Percentiles rank a stretch among this genome's conserved stretches.
These are phyloP conservation scores for Kodamaea fungicola DNA, from an alignment of 1,139 yeast genomes.

Conservation along the genomic window DNA sequence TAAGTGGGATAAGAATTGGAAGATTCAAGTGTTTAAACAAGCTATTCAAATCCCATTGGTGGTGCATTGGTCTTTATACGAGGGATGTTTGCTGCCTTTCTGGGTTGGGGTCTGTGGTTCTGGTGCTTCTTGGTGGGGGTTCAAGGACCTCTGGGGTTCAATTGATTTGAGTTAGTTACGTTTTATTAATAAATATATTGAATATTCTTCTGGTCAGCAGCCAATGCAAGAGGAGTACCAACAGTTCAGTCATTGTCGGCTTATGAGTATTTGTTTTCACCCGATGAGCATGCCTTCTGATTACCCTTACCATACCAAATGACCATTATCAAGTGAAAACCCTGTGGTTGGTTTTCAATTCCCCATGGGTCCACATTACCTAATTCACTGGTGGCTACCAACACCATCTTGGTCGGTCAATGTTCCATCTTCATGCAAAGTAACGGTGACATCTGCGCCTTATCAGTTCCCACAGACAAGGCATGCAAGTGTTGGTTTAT, in stretches of 20 bases:
- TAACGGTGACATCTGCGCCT: slow-evolving; percentile 22
- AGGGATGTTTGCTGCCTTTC: slow-evolving; percentile 51
- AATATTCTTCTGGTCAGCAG: slow-evolving; percentile 6
- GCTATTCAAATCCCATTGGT: slow-evolving; percentile 53
- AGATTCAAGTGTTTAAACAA: slow-evolving; percentile 34
- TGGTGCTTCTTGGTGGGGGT: slow-evolving; percentile 48
- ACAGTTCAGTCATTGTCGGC: slow-evolving; percentile 25
- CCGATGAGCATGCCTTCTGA: slow-evolving; percentile 29
- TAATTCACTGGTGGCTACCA: slow-evolving; percentile 26
- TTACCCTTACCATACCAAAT: slow-evolving; percentile 21
- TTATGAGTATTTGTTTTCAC: slow-evolving; percentile 21
- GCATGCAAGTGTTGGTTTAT: slow-evolving; percentile 28
- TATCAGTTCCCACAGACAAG: slow-evolving; percentile 29
- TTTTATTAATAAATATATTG: no score
- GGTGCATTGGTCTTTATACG: slow-evolving; percentile 54
- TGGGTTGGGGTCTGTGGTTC: slow-evolving; percentile 50
- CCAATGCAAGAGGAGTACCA: slow-evolving; percentile 25
- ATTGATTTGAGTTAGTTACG: slow-evolving; percentile 23
- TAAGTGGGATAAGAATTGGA: slow-evolving; percentile 38
- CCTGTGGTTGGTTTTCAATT: slow-evolving; percentile 21
- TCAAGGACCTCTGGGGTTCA: slow-evolving; percentile 37
- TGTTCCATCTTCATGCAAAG: slow-evolving; percentile 23
- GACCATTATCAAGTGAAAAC: slow-evolving; percentile 21
- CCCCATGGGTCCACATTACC: slow-evolving; percentile 30
- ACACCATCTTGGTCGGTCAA: slow-evolving; percentile 27